These are phyloP conservation scores for Arbutus unedo DNA, from an alignment of 148 eudicot genomes.

Conservation along the genomic window DNA sequence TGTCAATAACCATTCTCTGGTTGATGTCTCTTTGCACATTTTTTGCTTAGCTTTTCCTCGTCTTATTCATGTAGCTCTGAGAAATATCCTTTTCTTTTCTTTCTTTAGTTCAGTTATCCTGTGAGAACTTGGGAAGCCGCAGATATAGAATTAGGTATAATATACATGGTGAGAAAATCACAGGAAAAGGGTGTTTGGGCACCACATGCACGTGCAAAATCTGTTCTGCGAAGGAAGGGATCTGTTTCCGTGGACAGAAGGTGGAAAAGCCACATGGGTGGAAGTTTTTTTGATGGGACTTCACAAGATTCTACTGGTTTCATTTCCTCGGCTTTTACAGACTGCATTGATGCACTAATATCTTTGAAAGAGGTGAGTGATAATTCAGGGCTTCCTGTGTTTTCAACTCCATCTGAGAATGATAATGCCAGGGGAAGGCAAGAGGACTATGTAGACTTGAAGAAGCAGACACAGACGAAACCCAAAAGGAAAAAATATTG, in stretches of 20 bases:
- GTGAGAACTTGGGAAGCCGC: neutral
- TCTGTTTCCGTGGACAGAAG: neutral
- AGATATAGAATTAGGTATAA: constrained; percentile 4
- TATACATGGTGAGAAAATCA: neutral
- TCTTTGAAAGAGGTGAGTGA: neutral
- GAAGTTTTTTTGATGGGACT: neutral
- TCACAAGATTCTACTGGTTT: neutral
- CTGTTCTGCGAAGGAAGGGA: neutral
- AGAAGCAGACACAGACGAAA: constrained; percentile 17
- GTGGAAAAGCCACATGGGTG: neutral
- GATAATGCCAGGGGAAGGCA: constrained; percentile 14
- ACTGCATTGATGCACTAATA: neutral
- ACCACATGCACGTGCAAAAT: constrained; percentile 16
- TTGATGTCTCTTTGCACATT: neutral
- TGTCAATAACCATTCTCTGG: neutral
- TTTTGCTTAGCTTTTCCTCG: neutral
- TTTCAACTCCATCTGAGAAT: constrained; percentile 19
- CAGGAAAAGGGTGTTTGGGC: constrained; percentile 10
- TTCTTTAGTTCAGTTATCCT: neutral
- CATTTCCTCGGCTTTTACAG: neutral
- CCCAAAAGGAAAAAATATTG: constrained; percentile 28
- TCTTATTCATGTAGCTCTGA: neutral
- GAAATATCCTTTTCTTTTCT: neutral
- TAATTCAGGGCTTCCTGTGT: neutral
- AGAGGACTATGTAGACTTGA: constrained; percentile 8